These are phyloP conservation scores for Heritiera littoralis DNA, from an alignment of 345 rosid species.

Conservation along the genomic window DNA sequence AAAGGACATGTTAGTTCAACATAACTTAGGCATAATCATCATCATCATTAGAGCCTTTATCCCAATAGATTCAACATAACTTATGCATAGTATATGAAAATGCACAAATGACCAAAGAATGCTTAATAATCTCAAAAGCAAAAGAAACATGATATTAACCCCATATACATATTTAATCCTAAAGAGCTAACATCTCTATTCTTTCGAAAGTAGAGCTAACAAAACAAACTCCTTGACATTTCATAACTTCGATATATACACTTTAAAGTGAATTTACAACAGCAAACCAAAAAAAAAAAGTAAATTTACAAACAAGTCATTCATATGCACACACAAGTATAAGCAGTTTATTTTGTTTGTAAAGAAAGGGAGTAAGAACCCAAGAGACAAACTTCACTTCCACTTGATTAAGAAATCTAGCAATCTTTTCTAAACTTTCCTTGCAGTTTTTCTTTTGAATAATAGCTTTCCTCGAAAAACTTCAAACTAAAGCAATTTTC, in stretches of 20 bases:
- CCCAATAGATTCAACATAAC: not conserved
- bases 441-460: not conserved
- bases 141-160: not conserved
- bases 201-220: constrained; percentile 1
- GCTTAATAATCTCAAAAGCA: not conserved
- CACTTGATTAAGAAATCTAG: not conserved
- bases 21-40: not conserved
- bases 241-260: constrained; percentile 1
- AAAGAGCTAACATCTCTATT: not conserved
- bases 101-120: not conserved
- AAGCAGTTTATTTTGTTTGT: not conserved
- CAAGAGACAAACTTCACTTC: not conserved
- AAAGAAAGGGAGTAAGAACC: not conserved
- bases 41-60: too few relatives aligned
- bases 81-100: not conserved
- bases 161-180: not conserved
- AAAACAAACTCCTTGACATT: not conserved
- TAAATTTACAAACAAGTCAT: not conserved
- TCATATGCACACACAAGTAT: not conserved
- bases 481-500: not conserved
- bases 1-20: not conserved
- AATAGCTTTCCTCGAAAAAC: not conserved
- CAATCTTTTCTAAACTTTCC: not conserved
- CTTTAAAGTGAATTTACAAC: not conserved
- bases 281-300: not conserved